Base-by-base conservation (phyloP, 2,329 filamentous ascomycete species). In the Ophiosphaerella herpotricha region DNA sequence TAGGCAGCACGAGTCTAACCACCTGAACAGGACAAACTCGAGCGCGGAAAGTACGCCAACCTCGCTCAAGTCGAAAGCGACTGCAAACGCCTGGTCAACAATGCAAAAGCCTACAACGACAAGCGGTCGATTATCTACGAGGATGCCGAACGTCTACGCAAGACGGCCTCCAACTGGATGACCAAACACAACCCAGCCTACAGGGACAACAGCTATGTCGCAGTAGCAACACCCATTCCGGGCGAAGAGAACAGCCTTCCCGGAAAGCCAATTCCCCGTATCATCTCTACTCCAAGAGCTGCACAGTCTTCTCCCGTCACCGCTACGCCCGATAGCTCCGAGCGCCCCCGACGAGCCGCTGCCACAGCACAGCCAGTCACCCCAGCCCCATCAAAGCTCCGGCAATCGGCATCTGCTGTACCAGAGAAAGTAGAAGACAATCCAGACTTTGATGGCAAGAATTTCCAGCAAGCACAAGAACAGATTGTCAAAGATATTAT, bases 131-230 rank as follows among this genome's bases (percentile, higher is more conserved):
- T 85, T 49, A 80, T 88, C 33, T 93, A 88, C 67, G 87, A 91
- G 37, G 91, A 96, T 75, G 90, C 91, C 7, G 91, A 96, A 73
- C 85, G 90, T 41, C 83, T 96, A 39, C 83, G 91, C 39, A 96
- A 96, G 75, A 87, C 90, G 3, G 81, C 93, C 35, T 92, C 89
- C 70, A 93, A 92, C 65, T 91, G 86, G 71, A 96, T 96, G 91
- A 87, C 86, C 48, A 89, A 89, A 71, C 82, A 87, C 61, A 96
- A 96, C 63, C 91, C 91, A 12, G 90, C 89, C 13, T 96, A 96
- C 72, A 83, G 85, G 55, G 76, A 83, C 57, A 78, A 80, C 13
- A 64, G 49, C 39, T 94, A 95, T 66, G 81, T 83, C 52, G 87
- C 89, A 5, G 80, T 88, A 39, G 83, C 90, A 5, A 91, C 90